A percentile compares a stretch with the other conserved stretches of the same genome.
Conservation (phyloP, 129 eudicot species). For the Daucus carota region DH1_v3.0 NC_030385.2:38863001-38863500, state of each 20-base stretch:
- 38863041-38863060: conserved; percentile 24
- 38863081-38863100: neutral
- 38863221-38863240: conserved; percentile 32
- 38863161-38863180: neutral
- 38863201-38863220: conserved; percentile 21
- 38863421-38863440: neutral
- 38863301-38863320: conserved; percentile 50
- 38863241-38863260: conserved; percentile 39
- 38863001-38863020: conserved; percentile 32
- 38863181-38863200: neutral
- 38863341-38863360: conserved; percentile 48
- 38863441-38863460: neutral
- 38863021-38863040: conserved; percentile 24
- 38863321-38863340: conserved; percentile 65
- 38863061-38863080: neutral
- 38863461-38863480: neutral
- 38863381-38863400: conserved; percentile 59
- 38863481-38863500: conserved; percentile 4
- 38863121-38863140: neutral
- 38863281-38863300: conserved; percentile 50
- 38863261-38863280: conserved; percentile 31
- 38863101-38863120: neutral
- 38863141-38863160: neutral
- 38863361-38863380: conserved; percentile 65
- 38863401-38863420: neutral